Conservation (phyloP, 1,284 basidiomycete genomes). For the Apiotrichum gracile region DNA sequence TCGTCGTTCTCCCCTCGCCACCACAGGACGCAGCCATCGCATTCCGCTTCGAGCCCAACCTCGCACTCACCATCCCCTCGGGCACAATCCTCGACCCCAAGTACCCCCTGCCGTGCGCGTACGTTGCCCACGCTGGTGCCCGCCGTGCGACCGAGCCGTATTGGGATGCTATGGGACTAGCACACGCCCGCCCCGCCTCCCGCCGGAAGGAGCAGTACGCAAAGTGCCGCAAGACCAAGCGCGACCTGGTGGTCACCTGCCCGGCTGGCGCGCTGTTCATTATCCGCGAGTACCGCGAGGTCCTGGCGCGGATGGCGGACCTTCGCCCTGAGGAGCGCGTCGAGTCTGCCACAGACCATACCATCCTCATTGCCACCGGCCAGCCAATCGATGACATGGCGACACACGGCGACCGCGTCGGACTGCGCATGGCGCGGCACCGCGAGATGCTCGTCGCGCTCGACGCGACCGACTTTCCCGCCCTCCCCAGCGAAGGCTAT, state of each 20-base stretch:
- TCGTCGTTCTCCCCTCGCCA: conserved; percentile 15
- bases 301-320: neutral
- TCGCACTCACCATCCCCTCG: neutral
- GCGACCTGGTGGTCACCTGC: conserved; percentile 24
- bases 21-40: neutral
- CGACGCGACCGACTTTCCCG: neutral
- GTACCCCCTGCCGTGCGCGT: neutral
- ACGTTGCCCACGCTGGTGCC: neutral
- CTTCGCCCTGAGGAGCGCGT: neutral
- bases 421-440: neutral
- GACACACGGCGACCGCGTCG: neutral
- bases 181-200: neutral
- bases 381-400: neutral
- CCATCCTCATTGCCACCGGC: neutral
- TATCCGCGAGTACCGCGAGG: conserved; percentile 22
- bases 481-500: neutral
- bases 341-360: neutral
- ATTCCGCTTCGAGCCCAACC: neutral
- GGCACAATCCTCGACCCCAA: neutral
- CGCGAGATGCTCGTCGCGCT: neutral
- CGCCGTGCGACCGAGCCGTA: neutral
- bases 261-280: conserved; percentile 17
- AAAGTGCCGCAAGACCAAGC: conserved; percentile 23
- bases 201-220: too few relatives aligned
- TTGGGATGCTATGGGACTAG: conserved; percentile 5